These are phyloP conservation scores for Orbilia javanica DNA, from an alignment of 2,329 filamentous ascomycete genomes.

Conservation along the genomic window DNA sequence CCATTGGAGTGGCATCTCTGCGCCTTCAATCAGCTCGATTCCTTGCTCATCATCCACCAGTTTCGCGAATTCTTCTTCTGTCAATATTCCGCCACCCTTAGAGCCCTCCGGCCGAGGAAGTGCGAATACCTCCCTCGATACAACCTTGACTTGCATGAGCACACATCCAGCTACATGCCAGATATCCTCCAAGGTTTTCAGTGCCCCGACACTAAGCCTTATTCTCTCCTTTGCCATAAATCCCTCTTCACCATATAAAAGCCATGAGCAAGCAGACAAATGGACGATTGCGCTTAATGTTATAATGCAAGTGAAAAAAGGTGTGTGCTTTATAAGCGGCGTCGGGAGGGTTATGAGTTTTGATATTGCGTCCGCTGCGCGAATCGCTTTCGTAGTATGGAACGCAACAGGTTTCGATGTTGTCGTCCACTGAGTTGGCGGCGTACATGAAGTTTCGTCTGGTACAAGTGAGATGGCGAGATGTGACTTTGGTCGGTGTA, in stretches of 20 bases:
- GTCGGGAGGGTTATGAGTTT: slow-evolving; percentile 80
- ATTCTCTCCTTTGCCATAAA: slow-evolving; percentile 80
- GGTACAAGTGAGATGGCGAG: slow-evolving; percentile 72
- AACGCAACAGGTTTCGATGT: slow-evolving; percentile 68
- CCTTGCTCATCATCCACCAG: slow-evolving; percentile 68
- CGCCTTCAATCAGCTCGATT: slow-evolving; percentile 53
- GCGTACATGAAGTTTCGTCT: slow-evolving; percentile 77
- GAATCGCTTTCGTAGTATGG: slow-evolving; percentile 84
- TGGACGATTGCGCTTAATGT: slow-evolving; percentile 84
- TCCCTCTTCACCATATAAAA: slow-evolving; percentile 73
- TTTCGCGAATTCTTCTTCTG: slow-evolving; percentile 73
- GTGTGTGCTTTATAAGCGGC: slow-evolving; percentile 79
- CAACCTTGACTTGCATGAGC: slow-evolving; percentile 78
- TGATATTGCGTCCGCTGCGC: slow-evolving; percentile 82
- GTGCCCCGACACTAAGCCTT: slow-evolving; percentile 80
- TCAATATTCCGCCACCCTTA: slow-evolving; percentile 71
- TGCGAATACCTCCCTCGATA: slow-evolving; percentile 78
- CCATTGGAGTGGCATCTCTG: slow-evolving; percentile 54
- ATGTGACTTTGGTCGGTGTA: slow-evolving; percentile 83
- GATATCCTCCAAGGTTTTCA: slow-evolving; percentile 76
- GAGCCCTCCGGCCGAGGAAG: slow-evolving; percentile 72
- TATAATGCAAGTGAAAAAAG: slow-evolving; percentile 85
- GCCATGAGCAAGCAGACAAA: slow-evolving; percentile 80
- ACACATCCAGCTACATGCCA: slow-evolving; percentile 80
- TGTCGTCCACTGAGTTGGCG: slow-evolving; percentile 66